These are phyloP conservation scores for Abelmoschus esculentus DNA, from an alignment of 345 rosid genomes.

Conservation along the genomic window DNA sequence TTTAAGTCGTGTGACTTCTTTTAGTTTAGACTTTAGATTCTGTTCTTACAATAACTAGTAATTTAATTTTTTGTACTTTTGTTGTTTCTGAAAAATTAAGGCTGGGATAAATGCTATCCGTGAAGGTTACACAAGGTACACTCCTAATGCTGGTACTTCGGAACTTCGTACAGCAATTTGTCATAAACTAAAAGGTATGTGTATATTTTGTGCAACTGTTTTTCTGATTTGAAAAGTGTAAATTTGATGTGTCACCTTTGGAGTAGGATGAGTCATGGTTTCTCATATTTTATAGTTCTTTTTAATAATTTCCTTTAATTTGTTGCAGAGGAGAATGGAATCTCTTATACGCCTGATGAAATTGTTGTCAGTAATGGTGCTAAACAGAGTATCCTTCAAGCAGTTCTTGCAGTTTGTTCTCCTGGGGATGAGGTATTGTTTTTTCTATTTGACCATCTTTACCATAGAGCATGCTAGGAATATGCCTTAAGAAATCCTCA, in stretches of 20 bases:
- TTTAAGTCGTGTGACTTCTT: neutral
- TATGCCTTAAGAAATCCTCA: no score
- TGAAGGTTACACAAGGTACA: slow-evolving; percentile 81
- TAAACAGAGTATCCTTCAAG: slow-evolving; percentile 73
- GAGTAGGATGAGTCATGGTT: neutral
- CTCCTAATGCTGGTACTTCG: slow-evolving; percentile 80
- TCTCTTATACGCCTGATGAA: slow-evolving; percentile 71
- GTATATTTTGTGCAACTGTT: neutral
- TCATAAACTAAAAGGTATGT: slow-evolving; percentile 64
- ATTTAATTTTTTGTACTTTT: neutral
- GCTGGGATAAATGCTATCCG: slow-evolving; percentile 89
- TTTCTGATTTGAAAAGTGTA: neutral
- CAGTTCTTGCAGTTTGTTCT: slow-evolving; percentile 83
- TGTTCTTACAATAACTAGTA: neutral
- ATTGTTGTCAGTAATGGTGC: slow-evolving; percentile 94
- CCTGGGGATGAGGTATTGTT: slow-evolving; percentile 87
- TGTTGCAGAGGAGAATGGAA: slow-evolving; percentile 74
- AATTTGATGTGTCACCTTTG: neutral
- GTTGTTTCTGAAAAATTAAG: slow-evolving; percentile 24
- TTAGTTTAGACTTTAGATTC: neutral
- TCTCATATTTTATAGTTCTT: neutral
- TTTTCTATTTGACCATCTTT: neutral
- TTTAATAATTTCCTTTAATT: neutral
- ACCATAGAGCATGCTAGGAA: neutral
- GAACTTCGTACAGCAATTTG: slow-evolving; percentile 86